Base-by-base conservation (phyloP, 768 basidiomycete species). In the Sarcomyxa edulis region DNA sequence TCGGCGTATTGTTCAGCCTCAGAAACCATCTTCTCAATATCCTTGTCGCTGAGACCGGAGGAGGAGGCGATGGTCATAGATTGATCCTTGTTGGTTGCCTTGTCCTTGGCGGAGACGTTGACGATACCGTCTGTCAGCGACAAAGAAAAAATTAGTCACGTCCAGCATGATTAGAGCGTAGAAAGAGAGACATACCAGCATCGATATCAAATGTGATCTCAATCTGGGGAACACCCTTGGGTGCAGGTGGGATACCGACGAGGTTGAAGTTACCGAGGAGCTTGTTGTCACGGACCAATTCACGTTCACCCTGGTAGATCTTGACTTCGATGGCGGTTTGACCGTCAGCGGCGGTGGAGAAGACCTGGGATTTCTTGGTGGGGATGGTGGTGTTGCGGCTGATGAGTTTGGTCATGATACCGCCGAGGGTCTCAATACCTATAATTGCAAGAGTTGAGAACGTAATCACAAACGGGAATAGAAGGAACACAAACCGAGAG, bases 281-380 rank as follows among this genome's bases (percentile, higher is more conserved):
- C 68, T 98, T 99, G 82, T 98, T 98, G 71, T 98, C 96, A 39
- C 88, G 76, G 41, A 97, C 94, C 50, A 98, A 81, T 60, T 97
- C 96, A 70, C 96, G 94, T 72, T 99, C 96, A 55, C 96, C 96
- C 68, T 99, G 96, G 76, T 80, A 99, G 51, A 99, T 93, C 81
- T 98, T 98, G 63, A 99, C 95, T 62, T 98, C 94, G 48, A 99
- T 97, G 25, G 95, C 94, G n/a, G 88, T 95, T 66, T 99, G 96
- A 37, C 96, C 95, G 46, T 99, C 96, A 26, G 95, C 95, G 27
- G 96, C 95, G 11, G 96, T 99, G 4, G 95, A 98, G 77, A 99
- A 98, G 30, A 85, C 87, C 62, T 98, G 95, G 0, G 91, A 93
- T 78, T 99, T 99, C 77, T 99, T 99, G 50, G 95, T 97, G 4